A percentile compares a stretch with the other conserved stretches of the same genome.
These are phyloP conservation scores for Flaveria sonorensis DNA, from an alignment of 129 eudicot genomes.

Conservation along the genomic window DNA sequence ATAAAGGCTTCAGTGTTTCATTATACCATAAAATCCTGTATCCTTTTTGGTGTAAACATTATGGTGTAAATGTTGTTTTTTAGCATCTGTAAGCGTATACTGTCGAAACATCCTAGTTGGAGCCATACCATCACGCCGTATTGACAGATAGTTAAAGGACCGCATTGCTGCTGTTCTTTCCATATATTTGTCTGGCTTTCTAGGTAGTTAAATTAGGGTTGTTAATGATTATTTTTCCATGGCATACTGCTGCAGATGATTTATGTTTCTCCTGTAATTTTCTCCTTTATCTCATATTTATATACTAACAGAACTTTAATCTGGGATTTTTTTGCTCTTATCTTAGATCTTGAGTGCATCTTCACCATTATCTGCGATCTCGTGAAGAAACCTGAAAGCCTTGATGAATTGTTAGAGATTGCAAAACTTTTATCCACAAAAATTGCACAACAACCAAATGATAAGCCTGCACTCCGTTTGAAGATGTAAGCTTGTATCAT, in stretches of 20 bases:
- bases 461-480: conserved; percentile 77
- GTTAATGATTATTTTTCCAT: not conserved
- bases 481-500: conserved; percentile 72
- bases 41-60: not conserved
- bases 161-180: not conserved
- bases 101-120: not conserved
- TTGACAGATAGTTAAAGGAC: not conserved
- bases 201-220: not conserved
- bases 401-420: conserved; percentile 76
- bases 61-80: not conserved
- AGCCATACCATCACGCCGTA: conserved; percentile 9
- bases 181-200: not conserved
- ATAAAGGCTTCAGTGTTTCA: conserved; percentile 2
- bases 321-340: not conserved
- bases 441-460: conserved; percentile 70
- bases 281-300: not conserved
- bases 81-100: not conserved
- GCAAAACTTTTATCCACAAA: conserved; percentile 76
- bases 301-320: not conserved
- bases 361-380: conserved; percentile 87
- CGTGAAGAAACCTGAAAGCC: conserved; percentile 74
- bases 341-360: conserved; percentile 81
- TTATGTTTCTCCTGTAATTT: not conserved
- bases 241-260: not conserved
- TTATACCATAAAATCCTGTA: not conserved